Evolutionary conservation across 495 filamentous ascomycete genomes (phyloP).

Genomic region (Thozetella sp.): DNA sequence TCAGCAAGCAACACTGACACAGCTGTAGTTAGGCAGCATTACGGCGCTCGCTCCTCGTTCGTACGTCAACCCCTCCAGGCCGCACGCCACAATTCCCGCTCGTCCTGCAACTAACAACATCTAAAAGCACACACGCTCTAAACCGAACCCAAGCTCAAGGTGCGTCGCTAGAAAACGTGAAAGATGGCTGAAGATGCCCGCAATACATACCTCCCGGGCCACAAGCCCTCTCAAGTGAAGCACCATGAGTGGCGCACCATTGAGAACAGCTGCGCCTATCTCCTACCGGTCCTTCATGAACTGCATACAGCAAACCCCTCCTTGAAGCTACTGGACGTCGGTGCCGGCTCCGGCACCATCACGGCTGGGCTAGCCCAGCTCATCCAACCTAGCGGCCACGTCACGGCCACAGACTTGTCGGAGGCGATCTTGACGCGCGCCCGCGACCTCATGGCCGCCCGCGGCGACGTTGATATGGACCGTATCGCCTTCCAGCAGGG

Average conservation of each 20-base stretch:
- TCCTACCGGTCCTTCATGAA: slow-evolving; percentile 30
- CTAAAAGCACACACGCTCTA: too few species aligned
- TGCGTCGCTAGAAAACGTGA: too few species aligned
- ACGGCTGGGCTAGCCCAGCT: slow-evolving; percentile 32
- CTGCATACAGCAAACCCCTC: slow-evolving; percentile 23
- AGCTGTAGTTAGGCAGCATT: too few species aligned
- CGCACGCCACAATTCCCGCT: too few species aligned
- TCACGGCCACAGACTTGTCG: slow-evolving; percentile 43
- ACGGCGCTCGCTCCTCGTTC: too few species aligned
- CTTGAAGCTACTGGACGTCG: slow-evolving; percentile 36
- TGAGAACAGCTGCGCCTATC: slow-evolving; percentile 31
- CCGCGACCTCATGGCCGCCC: slow-evolving; percentile 16
- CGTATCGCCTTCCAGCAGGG: slow-evolving; percentile 40
- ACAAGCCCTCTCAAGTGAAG: slow-evolving; percentile 19
- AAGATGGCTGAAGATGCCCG: slow-evolving; percentile 1
- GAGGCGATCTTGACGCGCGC: slow-evolving; percentile 34
- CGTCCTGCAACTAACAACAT: too few species aligned
- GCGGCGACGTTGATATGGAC: slow-evolving; percentile 18
- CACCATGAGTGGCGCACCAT: slow-evolving; percentile 33
- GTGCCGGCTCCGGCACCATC: slow-evolving; percentile 39
- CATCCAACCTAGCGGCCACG: slow-evolving; percentile 27
- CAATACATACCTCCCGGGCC: slow-evolving; percentile 6
- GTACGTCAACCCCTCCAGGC: too few species aligned
- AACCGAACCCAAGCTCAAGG: too few species aligned
- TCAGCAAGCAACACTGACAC: too few species aligned